Evolutionary conservation across 148 eudicot species (phyloP).

Genomic region (Camellia lanceoleosa): DNA sequence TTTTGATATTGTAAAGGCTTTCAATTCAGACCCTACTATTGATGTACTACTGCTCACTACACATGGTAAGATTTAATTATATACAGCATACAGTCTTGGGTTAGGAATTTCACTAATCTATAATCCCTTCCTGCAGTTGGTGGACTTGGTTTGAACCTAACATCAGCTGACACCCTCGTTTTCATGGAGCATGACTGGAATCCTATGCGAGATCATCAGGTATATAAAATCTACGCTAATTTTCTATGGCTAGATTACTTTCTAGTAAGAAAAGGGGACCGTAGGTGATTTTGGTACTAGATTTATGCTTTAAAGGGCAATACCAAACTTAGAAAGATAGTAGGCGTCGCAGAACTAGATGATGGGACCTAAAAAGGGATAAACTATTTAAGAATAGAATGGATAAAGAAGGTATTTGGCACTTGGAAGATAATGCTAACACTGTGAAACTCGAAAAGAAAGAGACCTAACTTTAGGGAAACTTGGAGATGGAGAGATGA

Average conservation of each 20-base stretch:
- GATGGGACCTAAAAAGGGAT: too few relatives aligned
- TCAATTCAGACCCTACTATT: constrained; percentile 98
- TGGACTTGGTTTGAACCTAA: constrained; percentile 88
- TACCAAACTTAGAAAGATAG: too few relatives aligned
- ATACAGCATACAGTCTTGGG: constrained; percentile 11
- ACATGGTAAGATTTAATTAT: constrained; percentile 50
- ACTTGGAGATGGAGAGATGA: too few relatives aligned
- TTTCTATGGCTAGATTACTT: not conserved
- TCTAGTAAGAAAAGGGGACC: too few relatives aligned
- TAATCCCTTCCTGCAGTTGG: constrained; percentile 40
- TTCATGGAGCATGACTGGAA: constrained; percentile 99
- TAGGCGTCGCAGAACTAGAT: too few relatives aligned
- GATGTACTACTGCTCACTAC: constrained; percentile 93
- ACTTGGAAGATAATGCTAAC: too few relatives aligned
- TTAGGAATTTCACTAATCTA: constrained; percentile 7
- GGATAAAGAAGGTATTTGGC: too few relatives aligned
- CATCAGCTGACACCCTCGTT: constrained; percentile 96
- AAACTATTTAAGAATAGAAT: too few relatives aligned
- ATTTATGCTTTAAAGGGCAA: too few relatives aligned
- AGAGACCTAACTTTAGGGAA: too few relatives aligned
- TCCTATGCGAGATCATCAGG: constrained; percentile 96
- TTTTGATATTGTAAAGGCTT: constrained; percentile 92
- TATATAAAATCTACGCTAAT: not conserved
- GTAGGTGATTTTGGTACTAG: too few relatives aligned
- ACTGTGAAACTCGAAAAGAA: too few relatives aligned